phyloP scores from a whole-genome alignment of 148 eudicot species.

The Vaccinium myrtillus region DNA sequence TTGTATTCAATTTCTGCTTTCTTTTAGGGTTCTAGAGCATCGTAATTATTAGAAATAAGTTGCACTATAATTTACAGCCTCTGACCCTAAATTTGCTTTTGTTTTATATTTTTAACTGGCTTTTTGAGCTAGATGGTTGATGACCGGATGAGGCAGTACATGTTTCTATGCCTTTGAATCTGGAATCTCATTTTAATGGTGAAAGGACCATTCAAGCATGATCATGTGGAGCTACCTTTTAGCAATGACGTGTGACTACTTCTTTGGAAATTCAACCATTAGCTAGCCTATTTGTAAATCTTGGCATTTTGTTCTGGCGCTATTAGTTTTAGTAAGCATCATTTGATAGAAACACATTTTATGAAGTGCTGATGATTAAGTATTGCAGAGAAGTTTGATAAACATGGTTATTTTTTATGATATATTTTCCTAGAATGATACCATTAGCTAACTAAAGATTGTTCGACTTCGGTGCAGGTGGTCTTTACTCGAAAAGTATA shows the following conservation, averaged over 20 bases:
- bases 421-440: neutral
- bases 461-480: slow-evolving; percentile 55
- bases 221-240: neutral
- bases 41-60: neutral
- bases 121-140: slow-evolving; percentile 1
- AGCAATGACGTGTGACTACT: neutral
- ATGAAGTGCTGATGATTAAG: neutral
- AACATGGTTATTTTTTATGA: neutral
- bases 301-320: neutral
- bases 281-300: neutral
- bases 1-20: neutral
- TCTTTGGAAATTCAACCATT: neutral
- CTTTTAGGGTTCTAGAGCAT: neutral
- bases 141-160: neutral
- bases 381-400: neutral
- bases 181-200: neutral
- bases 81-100: neutral
- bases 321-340: neutral
- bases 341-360: slow-evolving; percentile 3
- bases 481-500: slow-evolving; percentile 90
- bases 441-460: neutral
- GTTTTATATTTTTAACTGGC: neutral
- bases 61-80: neutral
- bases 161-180: slow-evolving; percentile 1
- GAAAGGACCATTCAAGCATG: neutral